Conservation (phyloP, 1,139 yeast genomes). For the Saccharomyces hybrid region DNA sequence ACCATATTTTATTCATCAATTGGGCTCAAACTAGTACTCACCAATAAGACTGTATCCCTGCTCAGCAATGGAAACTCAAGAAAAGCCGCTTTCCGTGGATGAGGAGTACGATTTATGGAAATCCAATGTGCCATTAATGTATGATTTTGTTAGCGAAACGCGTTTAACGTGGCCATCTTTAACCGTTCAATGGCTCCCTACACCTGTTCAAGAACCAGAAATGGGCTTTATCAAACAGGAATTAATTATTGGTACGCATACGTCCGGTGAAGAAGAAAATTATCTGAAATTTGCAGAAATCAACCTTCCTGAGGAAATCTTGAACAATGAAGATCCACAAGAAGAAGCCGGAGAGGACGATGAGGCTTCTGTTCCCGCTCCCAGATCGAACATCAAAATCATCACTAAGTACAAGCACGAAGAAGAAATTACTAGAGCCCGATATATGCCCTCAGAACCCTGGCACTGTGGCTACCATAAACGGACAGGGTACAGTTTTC, state of each 20-base stretch:
- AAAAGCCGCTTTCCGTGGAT: conserved; percentile 30
- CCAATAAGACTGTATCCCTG: background rate
- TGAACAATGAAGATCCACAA: conserved; percentile 10
- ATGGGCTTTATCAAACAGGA: conserved; percentile 24
- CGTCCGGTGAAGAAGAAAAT: conserved; percentile 72
- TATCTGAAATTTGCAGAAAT: conserved; percentile 70
- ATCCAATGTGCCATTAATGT: conserved; percentile 70
- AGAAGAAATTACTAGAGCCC: conserved; percentile 71
- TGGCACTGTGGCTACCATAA: conserved; percentile 63
- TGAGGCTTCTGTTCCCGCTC: conserved; percentile 10
- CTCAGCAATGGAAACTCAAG: conserved; percentile 4
- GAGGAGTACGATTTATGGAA: conserved; percentile 77
- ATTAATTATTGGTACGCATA: conserved; percentile 76
- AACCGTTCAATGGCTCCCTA: conserved; percentile 69
- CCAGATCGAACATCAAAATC: conserved; percentile 50
- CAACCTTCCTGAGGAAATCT: conserved; percentile 48
- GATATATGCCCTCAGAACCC: conserved; percentile 77
- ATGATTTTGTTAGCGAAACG: conserved; percentile 72
- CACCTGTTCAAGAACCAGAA: background rate
- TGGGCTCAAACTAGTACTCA: background rate
- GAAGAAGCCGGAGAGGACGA: conserved; percentile 29
- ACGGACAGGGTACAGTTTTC: conserved; percentile 65
- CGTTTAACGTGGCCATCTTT: conserved; percentile 76
- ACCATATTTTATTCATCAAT: background rate
- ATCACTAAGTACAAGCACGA: conserved; percentile 49